Conservation (phyloP, 495 filamentous ascomycete species). For the Penicillium waksmanii region DNA sequence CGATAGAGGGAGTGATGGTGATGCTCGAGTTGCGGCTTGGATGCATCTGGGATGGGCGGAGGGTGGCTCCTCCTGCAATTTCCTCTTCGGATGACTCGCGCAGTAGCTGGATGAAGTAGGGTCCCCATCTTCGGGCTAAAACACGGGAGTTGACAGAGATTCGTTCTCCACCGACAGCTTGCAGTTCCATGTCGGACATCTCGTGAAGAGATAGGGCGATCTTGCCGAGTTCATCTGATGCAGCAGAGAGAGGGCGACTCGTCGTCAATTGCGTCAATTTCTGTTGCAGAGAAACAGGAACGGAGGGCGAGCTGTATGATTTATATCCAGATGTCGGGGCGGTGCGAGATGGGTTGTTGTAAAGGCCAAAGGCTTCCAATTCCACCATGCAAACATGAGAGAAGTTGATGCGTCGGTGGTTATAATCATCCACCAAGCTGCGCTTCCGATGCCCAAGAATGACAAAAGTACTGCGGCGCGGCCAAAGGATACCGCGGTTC, state of each 20-base stretch:
- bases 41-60: constrained; percentile 49
- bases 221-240: constrained; percentile 84
- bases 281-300: constrained; percentile 57
- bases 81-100: constrained; percentile 65
- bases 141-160: constrained; percentile 93
- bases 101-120: constrained; percentile 90
- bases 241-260: constrained; percentile 65
- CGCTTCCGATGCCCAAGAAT: constrained; percentile 91
- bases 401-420: constrained; percentile 97
- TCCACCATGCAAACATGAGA: constrained; percentile 95
- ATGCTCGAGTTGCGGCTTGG: constrained; percentile 76
- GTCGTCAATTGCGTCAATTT: constrained; percentile 66
- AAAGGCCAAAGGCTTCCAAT: constrained; percentile 93
- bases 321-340: constrained; percentile 76
- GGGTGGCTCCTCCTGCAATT: constrained; percentile 54
- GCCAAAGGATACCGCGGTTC: constrained; percentile 94
- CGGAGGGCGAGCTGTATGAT: constrained; percentile 73
- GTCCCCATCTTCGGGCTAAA: constrained; percentile 86
- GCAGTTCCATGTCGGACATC: constrained; percentile 95
- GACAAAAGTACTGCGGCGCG: constrained; percentile 89
- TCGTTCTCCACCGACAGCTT: constrained; percentile 85
- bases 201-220: constrained; percentile 77
- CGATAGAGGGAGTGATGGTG: constrained; percentile 78
- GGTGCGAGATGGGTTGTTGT: constrained; percentile 86
- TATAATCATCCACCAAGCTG: constrained; percentile 96